Evolutionary conservation across 1,139 yeast species (phyloP).

Genomic region (Geotrichum carabidarum): DNA sequence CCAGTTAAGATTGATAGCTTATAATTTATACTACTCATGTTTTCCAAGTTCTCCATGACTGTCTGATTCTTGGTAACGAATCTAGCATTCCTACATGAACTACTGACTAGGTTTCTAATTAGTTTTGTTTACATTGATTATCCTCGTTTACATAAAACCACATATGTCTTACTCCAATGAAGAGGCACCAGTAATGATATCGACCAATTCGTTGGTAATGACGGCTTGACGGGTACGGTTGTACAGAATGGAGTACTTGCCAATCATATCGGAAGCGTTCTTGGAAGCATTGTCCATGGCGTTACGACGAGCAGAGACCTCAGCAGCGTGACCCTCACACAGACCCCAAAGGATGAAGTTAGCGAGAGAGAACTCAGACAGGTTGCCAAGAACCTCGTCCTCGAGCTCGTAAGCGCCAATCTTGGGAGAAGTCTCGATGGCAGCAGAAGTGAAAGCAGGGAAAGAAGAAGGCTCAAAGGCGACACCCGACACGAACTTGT

Average conservation of each 20-base stretch:
- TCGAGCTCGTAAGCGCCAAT: slow-evolving; percentile 77
- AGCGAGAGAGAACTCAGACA: slow-evolving; percentile 84
- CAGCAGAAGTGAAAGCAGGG: slow-evolving; percentile 62
- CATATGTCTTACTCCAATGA: slow-evolving; percentile 66
- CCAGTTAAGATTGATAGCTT: background rate
- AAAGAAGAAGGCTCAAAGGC: slow-evolving; percentile 79
- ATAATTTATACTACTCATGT: too few relatives aligned
- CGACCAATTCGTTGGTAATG: slow-evolving; percentile 98
- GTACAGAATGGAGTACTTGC: slow-evolving; percentile 89
- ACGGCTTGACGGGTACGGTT: slow-evolving; percentile 99
- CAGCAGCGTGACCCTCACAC: slow-evolving; percentile 98
- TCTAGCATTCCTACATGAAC: background rate
- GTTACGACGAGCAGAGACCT: slow-evolving; percentile 96
- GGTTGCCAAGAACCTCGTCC: slow-evolving; percentile 51
- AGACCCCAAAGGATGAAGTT: slow-evolving; percentile 86
- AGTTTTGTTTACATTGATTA: slow-evolving; percentile 2
- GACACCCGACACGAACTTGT: slow-evolving; percentile 81
- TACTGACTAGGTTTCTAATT: background rate
- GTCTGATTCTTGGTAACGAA: too few relatives aligned
- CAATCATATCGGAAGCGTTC: slow-evolving; percentile 99
- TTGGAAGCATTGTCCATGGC: slow-evolving; percentile 99
- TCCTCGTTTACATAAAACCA: background rate
- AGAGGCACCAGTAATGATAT: slow-evolving; percentile 99
- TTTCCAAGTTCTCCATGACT: too few relatives aligned
- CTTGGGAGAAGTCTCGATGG: slow-evolving; percentile 83